These are phyloP conservation scores for Phytopythium aichiense DNA, from an alignment of 352 stramenopile species.

Conservation along the genomic window DNA sequence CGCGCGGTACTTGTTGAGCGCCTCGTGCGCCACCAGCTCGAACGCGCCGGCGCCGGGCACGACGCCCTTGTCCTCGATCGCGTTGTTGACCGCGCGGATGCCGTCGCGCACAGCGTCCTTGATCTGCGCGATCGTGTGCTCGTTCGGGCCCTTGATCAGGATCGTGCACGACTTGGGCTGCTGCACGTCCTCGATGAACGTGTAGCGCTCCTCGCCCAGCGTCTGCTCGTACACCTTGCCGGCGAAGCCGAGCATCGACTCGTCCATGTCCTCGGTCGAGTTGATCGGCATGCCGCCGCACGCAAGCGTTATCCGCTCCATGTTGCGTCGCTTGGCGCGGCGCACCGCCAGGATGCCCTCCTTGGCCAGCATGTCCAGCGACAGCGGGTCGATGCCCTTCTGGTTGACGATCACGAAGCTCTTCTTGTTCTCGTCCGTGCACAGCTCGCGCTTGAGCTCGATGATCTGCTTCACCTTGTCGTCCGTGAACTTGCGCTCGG, in stretches of 20 bases:
- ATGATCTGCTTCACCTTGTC: slow-evolving; percentile 97
- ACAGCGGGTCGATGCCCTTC: slow-evolving; percentile 99
- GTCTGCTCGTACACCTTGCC: slow-evolving; percentile 98
- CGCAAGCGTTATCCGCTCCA: slow-evolving; percentile 98
- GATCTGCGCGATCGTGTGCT: slow-evolving; percentile 98
- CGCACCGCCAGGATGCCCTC: slow-evolving; percentile 98
- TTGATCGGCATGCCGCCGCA: slow-evolving; percentile 98
- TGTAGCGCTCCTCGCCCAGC: slow-evolving; percentile 99
- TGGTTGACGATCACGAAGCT: slow-evolving; percentile 99
- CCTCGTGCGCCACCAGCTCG: slow-evolving; percentile 92
- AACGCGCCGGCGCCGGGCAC: slow-evolving; percentile 97
- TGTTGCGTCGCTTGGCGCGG: slow-evolving; percentile 99
- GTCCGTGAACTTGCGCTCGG: slow-evolving; percentile 94
- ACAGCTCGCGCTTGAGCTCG: slow-evolving; percentile 98
- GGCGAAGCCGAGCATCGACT: slow-evolving; percentile 94
- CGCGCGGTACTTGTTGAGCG: slow-evolving; percentile 81
- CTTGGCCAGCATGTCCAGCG: slow-evolving; percentile 99
- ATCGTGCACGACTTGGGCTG: slow-evolving; percentile 97
- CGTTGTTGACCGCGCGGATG: slow-evolving; percentile 98
- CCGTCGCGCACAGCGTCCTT: slow-evolving; percentile 99
- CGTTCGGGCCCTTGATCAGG: slow-evolving; percentile 98
- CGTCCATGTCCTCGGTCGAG: slow-evolving; percentile 96
- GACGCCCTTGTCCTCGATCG: slow-evolving; percentile 95
- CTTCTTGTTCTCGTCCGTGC: slow-evolving; percentile 94
- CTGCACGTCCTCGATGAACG: slow-evolving; percentile 98